Conservation (phyloP, 352 stramenopile species). For the Phytophthora pini region DNA sequence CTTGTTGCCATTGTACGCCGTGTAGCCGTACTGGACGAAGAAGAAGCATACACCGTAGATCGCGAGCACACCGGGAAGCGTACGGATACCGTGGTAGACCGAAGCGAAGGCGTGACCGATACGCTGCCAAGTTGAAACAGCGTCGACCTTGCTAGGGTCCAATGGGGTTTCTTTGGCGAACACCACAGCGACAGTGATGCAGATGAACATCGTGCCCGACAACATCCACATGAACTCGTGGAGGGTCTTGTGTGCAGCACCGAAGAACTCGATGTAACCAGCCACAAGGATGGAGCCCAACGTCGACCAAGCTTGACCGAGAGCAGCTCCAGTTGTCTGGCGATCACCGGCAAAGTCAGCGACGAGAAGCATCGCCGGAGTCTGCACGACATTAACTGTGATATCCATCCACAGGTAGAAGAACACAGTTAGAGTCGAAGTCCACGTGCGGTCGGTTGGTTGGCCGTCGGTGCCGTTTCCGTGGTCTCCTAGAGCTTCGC, state of each 20-base stretch:
- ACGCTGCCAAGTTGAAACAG: constrained; percentile 31
- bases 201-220: constrained; percentile 49
- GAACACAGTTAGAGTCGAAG: constrained; percentile 53
- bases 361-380: constrained; percentile 57
- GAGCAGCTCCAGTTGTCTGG: constrained; percentile 55
- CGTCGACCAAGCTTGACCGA: constrained; percentile 59
- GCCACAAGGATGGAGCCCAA: constrained; percentile 57
- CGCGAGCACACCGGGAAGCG: constrained; percentile 40
- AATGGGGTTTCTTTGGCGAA: constrained; percentile 49
- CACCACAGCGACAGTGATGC: constrained; percentile 37
- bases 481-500: constrained; percentile 58
- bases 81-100: constrained; percentile 45
- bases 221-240: constrained; percentile 67
- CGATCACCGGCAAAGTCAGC: constrained; percentile 69
- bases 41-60: constrained; percentile 51
- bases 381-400: constrained; percentile 66
- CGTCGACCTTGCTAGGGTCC: constrained; percentile 30
- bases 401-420: constrained; percentile 80
- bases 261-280: constrained; percentile 64
- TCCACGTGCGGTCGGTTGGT: constrained; percentile 47
- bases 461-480: constrained; percentile 30
- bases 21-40: constrained; percentile 57
- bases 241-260: constrained; percentile 51
- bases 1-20: constrained; percentile 67
- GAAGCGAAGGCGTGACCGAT: constrained; percentile 43